Percentiles rank a stretch among this genome's conserved stretches.
phyloP scores from a whole-genome alignment of 78 protist genomes.

The Dictyostelium capitatum region DNA sequence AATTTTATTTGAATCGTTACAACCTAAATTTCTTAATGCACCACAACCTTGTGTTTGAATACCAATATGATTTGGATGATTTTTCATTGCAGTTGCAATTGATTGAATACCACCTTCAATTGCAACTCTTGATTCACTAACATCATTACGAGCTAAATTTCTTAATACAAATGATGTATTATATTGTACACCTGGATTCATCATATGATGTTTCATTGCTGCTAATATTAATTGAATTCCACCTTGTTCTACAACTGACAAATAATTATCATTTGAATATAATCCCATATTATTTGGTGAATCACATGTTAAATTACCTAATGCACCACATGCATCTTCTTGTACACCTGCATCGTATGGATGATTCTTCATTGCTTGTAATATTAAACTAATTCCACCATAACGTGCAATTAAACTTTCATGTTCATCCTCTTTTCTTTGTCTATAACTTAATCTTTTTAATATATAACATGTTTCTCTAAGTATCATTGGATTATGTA shows the following conservation, averaged over 20 bases:
- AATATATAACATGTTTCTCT: constrained; percentile 70
- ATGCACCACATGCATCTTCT: constrained; percentile 82
- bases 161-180: constrained; percentile 67
- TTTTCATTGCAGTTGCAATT: constrained; percentile 72
- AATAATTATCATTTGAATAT: constrained; percentile 56
- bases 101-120: constrained; percentile 73
- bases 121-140: constrained; percentile 55
- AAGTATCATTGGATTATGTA: constrained; percentile 20
- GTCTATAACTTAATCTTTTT: constrained; percentile 63
- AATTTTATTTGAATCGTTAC: constrained; percentile 54
- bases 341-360: constrained; percentile 63
- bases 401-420: constrained; percentile 60
- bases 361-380: constrained; percentile 64
- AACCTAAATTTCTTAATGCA: constrained; percentile 68
- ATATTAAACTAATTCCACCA: constrained; percentile 58
- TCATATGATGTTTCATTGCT: constrained; percentile 63
- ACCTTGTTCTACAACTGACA: constrained; percentile 59
- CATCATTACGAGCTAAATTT: constrained; percentile 65
- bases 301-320: constrained; percentile 65
- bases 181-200: constrained; percentile 71
- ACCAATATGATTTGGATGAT: constrained; percentile 74
- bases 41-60: constrained; percentile 81
- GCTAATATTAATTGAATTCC: constrained; percentile 51
- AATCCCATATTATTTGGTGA: constrained; percentile 56
- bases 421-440: constrained; percentile 76